Base-by-base conservation (phyloP, 805 yeast genomes). In the Cyberlindnera mrakii region DNA sequence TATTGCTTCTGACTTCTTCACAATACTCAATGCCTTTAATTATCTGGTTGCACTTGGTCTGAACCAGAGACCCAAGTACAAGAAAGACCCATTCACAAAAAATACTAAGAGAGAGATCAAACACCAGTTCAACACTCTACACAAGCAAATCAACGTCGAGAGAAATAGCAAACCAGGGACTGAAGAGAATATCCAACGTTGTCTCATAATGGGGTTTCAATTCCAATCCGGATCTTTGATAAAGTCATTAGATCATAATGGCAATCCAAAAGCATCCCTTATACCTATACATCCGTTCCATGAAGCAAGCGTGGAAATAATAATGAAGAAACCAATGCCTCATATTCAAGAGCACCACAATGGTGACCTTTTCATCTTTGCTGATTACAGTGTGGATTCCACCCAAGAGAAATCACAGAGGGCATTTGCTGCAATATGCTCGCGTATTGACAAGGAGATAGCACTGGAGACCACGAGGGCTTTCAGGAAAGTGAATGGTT, bases 21-120 rank as follows among this genome's bases (percentile, higher is more conserved):
- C 51, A 14, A 13, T 43, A 1, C 20, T 48, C 7, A 48, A 48
- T 33, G 44, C 36, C 4, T 39, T 18, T 30, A 42, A 44, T 27
- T 15, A 13, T 18, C 30, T 23, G 27, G 37, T 47, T 7, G 29
- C n/a, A n/a, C 19, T 23, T 23, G 27, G 27, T 4, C 27, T 10
- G 3, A 23, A 23, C 27, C 27, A 23, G 27, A 23, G 27, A 23
- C 2, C 11, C 3, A 23, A 23, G 9, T 23, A 23, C 11, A 29
- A 20, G 11, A 31, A 35, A n/a, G 34, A 47, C 17, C 44, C 45
- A 19, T 30, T 46, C 4, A 30, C 41, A 9, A 46, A 38, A 3
- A 37, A 20, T 15, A 16, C 25, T 3, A 32, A 41, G 30, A 33
- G 29, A 14, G 37, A 53, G 57, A 65, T 15, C 45, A 20, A 85